Base-by-base conservation (phyloP, 176 grass and related monocot genomes). In the Rhynchospora breviuscula region DNA sequence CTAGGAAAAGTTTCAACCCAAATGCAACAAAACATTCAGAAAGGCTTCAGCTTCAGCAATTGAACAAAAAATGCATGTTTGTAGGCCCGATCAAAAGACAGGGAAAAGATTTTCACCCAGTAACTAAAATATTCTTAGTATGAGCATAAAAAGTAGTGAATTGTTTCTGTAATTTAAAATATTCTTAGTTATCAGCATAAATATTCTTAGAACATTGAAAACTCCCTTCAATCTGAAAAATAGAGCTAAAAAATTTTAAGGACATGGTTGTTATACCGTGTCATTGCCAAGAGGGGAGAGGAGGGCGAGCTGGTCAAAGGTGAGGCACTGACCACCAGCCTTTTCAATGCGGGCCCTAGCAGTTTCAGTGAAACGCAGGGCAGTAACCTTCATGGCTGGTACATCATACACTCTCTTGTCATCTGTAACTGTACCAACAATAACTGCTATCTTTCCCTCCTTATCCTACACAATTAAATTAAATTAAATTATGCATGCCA, bases 271-370 rank as follows among this genome's bases (percentile, higher is more conserved):
- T 54, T 62, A 91, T 97, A 97, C 94, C 81, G 89, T 97, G 84
- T 93, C 93, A 86, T 91, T 76, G 52, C 91, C 94, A 22, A 88
- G 81, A 5, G 94, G 94, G 29, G 94, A 84, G 7, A 91, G 87
- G 33, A 97, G 94, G 48, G 94, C 91, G 67, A 97, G 94, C 83
- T 97, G 94, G 78, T 97, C 94, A n/a, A 97, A 97, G 12, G 94
- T 93, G 48, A 93, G 87, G 89, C 94, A 97, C 86, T 97, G 91
- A 15, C 94, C 94, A 81, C 94, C 94, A 78, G 94, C 91, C 57
- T 97, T 97, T 58, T 91, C 25, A 81, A 97, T 97, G 86, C 91
- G 92, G 12, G 91, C 94, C 66, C 91, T 89, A 1, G 89, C 94
- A 9, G 94, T 97, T 86, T 97, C 91, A 0, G 94, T 93, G 56